Evolutionary conservation across 2,329 filamentous ascomycete species (phyloP).

Genomic region (Colletotrichum tropicale): DNA sequence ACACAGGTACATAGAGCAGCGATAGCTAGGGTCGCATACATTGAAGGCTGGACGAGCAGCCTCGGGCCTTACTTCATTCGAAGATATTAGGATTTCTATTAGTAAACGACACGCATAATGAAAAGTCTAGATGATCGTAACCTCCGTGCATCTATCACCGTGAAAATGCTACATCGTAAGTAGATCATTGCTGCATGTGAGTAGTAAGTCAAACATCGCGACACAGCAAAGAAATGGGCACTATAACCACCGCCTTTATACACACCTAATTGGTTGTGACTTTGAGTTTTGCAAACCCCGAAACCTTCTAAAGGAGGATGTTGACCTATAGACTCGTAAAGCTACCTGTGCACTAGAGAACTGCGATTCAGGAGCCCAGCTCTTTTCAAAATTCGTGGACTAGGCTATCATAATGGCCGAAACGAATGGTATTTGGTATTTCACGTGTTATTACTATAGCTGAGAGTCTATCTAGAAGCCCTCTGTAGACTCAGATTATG

Average conservation of each 20-base stretch:
- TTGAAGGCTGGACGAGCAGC: background rate
- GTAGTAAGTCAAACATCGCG: background rate
- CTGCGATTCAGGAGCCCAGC: background rate
- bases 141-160: background rate
- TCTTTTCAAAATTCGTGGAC: background rate
- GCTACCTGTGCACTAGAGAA: background rate
- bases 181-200: background rate
- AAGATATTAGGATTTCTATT: background rate
- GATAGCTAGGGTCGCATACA: background rate
- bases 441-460: background rate
- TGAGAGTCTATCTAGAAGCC: background rate
- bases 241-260: no score
- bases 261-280: background rate
- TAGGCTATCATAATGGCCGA: background rate
- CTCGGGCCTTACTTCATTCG: accelerated
- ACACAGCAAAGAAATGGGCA: background rate
- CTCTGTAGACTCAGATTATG: background rate
- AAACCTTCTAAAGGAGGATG: background rate
- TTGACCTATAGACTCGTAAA: background rate
- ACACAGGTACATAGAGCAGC: background rate
- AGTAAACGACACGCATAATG: background rate
- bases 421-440: background rate
- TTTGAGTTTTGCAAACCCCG: background rate
- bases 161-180: accelerated
- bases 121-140: background rate